These are phyloP conservation scores for Stevia rebaudiana DNA, from an alignment of 140 eudicot species.

Conservation along the genomic window DNA sequence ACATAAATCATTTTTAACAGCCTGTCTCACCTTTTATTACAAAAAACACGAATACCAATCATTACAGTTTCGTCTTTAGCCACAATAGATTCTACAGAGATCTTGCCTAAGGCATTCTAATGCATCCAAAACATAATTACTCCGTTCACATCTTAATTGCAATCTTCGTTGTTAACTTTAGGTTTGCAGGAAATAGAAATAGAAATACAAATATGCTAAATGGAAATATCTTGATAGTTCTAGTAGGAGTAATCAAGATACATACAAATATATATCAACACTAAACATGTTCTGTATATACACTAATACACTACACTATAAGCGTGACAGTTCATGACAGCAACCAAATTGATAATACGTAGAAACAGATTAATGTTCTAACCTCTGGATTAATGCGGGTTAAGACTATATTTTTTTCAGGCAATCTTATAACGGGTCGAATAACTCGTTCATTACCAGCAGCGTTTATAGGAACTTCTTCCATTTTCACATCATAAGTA, in stretches of 20 bases:
- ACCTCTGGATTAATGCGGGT: slow-evolving; percentile 99
- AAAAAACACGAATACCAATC: slow-evolving; percentile 7
- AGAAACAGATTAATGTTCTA: slow-evolving; percentile 24
- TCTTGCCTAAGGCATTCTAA: slow-evolving; percentile 10
- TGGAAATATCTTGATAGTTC: not conserved
- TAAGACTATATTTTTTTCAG: slow-evolving; percentile 69
- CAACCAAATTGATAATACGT: not conserved
- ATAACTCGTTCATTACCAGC: slow-evolving; percentile 55
- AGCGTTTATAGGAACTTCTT: slow-evolving; percentile 63
- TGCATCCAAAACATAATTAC: not conserved
- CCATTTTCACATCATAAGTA: slow-evolving; percentile 55
- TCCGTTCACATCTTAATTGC: not conserved
- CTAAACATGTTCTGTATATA: not conserved
- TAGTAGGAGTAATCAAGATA: slow-evolving; percentile 5
- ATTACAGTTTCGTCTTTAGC: slow-evolving; percentile 19
- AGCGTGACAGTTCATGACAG: not conserved
- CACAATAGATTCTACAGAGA: slow-evolving; percentile 9
- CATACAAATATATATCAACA: slow-evolving; percentile 2
- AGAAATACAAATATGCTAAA: slow-evolving; percentile 2
- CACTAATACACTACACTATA: too few species aligned
- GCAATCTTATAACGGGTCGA: slow-evolving; percentile 84
- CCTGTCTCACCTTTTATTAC: slow-evolving; percentile 5
- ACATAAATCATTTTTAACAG: not conserved
- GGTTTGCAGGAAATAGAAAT: not conserved
- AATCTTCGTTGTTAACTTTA: not conserved